phyloP scores from a whole-genome alignment of 352 stramenopile genomes.

The Phytophthora palmivora region DNA sequence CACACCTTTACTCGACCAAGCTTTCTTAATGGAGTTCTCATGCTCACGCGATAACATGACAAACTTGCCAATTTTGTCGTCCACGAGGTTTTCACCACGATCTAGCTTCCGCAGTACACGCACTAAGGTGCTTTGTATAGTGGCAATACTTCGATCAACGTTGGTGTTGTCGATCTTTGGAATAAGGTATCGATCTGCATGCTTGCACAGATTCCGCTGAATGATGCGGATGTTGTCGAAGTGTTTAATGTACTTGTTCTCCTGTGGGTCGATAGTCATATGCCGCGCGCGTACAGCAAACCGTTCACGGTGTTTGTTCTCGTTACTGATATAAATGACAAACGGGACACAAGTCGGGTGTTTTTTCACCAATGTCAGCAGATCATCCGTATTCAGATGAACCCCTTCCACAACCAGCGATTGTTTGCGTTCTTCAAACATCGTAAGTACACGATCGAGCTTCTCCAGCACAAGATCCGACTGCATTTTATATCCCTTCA shows the following conservation, averaged over 20 bases:
- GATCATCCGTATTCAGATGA: constrained; percentile 85
- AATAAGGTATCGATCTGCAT: constrained; percentile 86
- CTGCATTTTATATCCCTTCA: constrained; percentile 87
- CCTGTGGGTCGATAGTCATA: constrained; percentile 90
- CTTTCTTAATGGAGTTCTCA: constrained; percentile 89
- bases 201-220: constrained; percentile 86
- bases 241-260: constrained; percentile 93
- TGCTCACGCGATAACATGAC: constrained; percentile 87
- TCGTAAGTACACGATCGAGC: constrained; percentile 82
- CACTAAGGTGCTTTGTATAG: constrained; percentile 87
- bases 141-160: constrained; percentile 85
- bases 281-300: constrained; percentile 86
- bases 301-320: constrained; percentile 87
- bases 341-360: constrained; percentile 89
- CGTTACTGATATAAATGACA: constrained; percentile 91
- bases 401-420: constrained; percentile 89
- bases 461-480: constrained; percentile 85
- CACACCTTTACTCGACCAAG: constrained; percentile 88
- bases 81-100: constrained; percentile 74
- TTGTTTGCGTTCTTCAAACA: constrained; percentile 85
- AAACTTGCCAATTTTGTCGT: constrained; percentile 84
- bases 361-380: constrained; percentile 77
- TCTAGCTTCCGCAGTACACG: constrained; percentile 84
- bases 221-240: constrained; percentile 93
- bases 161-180: constrained; percentile 92